Base-by-base conservation (phyloP, 768 basidiomycete genomes). In the Chalciporus piperatus region DNA sequence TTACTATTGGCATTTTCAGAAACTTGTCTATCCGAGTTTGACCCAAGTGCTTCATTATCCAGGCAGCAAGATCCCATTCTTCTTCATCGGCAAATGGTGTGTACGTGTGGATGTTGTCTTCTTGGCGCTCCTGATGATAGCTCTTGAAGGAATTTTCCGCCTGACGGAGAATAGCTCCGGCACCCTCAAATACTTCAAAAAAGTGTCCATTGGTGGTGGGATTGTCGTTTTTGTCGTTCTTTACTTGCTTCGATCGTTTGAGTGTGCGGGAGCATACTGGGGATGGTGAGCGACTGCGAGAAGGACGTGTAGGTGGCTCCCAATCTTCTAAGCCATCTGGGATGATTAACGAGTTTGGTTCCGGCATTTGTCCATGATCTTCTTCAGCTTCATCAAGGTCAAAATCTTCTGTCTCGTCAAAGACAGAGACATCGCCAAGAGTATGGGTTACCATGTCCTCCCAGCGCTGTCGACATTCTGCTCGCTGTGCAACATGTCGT, bases 21-120 rank as follows among this genome's bases (percentile, higher is more conserved):
- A 70, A 72, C 7, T 59, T 45, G 35, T 73, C 57, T 0, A 65
- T 69, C 48, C 67, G 59, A 1, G 45, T 62, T 17, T 71, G 59
- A 11, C 71, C 60, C 6, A 62, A 54, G 41, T 48, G 39, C 61
- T 40, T 53, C 38, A 65, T 60, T 17, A 75, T 43, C 71, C 67
- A 74, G 16, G 51, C 39, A 12, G n/a, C n/a, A n/a, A n/a, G n/a
- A n/a, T n/a, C n/a, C n/a, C n/a, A n/a, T n/a, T n/a, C n/a, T n/a
- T n/a, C n/a, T n/a, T n/a, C n/a, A n/a, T n/a, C n/a, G 35, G n/a
- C 35, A 35, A 35, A 35, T 35, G 35, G 35, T 35, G 10, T 13
- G 35, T 35, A 35, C 11, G 11, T 35, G n/a, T 35, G 25, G n/a
- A 13, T 35, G 13, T n/a, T n/a, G n/a, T 13, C 35, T 35, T 35